phyloP scores from a whole-genome alignment of 331 rosid genomes.

The Pyrus hybrid region DNA sequence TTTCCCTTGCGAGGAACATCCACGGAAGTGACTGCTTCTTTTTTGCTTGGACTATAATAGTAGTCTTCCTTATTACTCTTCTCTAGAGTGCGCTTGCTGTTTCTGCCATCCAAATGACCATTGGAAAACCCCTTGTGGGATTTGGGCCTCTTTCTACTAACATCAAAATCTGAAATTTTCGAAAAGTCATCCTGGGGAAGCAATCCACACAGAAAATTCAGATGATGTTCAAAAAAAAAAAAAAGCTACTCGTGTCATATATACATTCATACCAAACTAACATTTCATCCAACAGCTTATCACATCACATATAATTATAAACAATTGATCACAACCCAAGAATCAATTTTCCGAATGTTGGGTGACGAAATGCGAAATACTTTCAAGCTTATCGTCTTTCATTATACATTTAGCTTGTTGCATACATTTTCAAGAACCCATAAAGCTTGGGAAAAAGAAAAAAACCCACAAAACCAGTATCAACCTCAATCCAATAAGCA shows the following conservation, averaged over 20 bases:
- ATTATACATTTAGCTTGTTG: background rate
- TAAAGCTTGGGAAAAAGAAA: background rate
- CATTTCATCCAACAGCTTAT: background rate
- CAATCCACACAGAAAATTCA: background rate
- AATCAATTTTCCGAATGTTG: background rate
- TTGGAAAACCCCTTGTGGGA: conserved; percentile 15
- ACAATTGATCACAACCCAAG: background rate
- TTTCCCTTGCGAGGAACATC: conserved; percentile 31
- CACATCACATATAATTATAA: background rate
- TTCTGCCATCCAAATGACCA: conserved; percentile 10
- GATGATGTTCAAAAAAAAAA: background rate
- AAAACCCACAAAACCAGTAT: background rate
- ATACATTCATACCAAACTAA: background rate
- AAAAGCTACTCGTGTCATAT: background rate
- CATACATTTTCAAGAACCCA: background rate
- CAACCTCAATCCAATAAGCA: background rate
- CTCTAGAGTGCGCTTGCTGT: background rate
- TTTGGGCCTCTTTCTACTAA: conserved; percentile 36
- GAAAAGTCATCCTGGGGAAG: conserved; percentile 62
- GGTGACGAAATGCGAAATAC: background rate
- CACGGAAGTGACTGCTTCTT: conserved; percentile 23
- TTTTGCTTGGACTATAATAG: background rate
- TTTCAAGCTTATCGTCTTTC: background rate
- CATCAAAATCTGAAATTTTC: conserved; percentile 40
- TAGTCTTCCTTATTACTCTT: conserved; percentile 1